Base-by-base conservation (phyloP, 176 grass and related monocot genomes). In the Eleusine coracana region DNA sequence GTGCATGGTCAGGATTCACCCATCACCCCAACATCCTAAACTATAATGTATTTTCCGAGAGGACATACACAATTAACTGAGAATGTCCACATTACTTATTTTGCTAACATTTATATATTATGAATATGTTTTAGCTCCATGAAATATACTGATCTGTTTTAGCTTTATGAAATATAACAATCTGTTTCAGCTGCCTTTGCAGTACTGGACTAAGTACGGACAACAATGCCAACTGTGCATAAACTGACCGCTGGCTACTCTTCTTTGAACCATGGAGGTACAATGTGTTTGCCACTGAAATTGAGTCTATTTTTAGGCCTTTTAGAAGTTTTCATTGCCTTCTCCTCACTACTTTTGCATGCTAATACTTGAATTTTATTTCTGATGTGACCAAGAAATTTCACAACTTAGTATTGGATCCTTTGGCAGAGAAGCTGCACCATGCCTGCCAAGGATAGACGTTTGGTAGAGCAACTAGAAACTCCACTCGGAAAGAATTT, bases 151-250 rank as follows among this genome's bases (percentile, higher is more conserved):
- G 66, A 78, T 45, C 42, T 73, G 37, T 66, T 80, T 80, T 70
- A 34, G 77, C 38, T 80, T 20, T 1, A 40, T 42, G 5, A n/a
- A 37, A 37, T 56, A 72, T 36, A 36, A 16, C 23, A 54, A 78
- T 45, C 31, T 73, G 37, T 66, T 80, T 80, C 77, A 34, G 77
- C 49, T 74, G 69, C 20, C 55, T 80, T 74, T 67, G 46, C 59
- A 34, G 56, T 28, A 65, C 45, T 16, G 42, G 39, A 44, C 10
- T 40, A 37, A 61, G 49, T 37, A 40, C 15, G 51, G 60, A 13
- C 68, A 78, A 40, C 74, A 76, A 70, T 76, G 51, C 39, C 79
- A 49, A 82, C 14, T 62, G 72, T 59, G 36, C 54, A 77, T 77
- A 20, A 40, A 44, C 11, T 42, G 31, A 70, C n/a, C 10, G 41